Base-by-base conservation (phyloP, 805 yeast species). In the Gaillardinia entomophila region DNA sequence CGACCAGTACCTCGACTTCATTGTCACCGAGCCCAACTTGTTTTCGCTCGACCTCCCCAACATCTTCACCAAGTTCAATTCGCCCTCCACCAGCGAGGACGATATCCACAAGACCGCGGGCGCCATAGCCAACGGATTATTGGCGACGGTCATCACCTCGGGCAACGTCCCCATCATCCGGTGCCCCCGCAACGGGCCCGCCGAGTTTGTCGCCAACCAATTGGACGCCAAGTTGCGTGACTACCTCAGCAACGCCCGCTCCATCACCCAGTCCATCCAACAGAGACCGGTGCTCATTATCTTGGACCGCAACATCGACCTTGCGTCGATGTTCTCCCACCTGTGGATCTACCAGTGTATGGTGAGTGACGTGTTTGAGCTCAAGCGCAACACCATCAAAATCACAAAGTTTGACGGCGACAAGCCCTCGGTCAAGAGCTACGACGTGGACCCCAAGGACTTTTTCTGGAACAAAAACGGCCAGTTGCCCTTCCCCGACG, bases 331-430 rank as follows among this genome's bases (percentile, higher is more conserved):
- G 97, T 80, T 92, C 57, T 76, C 90, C 1, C 99, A 92, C 60
- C 86, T 97, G 10, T 90, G 97, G 97, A 89, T 94, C 31, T 92
- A 92, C 56, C 96, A 90, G 63, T 88, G 96, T 49, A 79, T 92
- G 76, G 92, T 92, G 13, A 84, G 89, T 49, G 99, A 92, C 54
- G 92, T 88, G 4, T 86, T 92, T 55, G 73, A 76, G 32, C 68
- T 92, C 47, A 74, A 79, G 43, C 74, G 95, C 51, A 89, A 90
- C 55, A 82, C 96, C 16, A 82, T 90, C 38, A 74, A 78, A 14
- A 66, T 88, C 22, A 66, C 67, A 26, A 61, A 64, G 17, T 49
- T 45, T 40, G 28, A 40, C 16, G 55, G 53, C 13, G 46, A 43
- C 12, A 56, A 55, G n/a, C 57, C 60, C 24, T 19, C 22, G 22